Evolutionary conservation across 495 filamentous ascomycete genomes (phyloP).

Genomic region (Lophiostoma macrostomum): DNA sequence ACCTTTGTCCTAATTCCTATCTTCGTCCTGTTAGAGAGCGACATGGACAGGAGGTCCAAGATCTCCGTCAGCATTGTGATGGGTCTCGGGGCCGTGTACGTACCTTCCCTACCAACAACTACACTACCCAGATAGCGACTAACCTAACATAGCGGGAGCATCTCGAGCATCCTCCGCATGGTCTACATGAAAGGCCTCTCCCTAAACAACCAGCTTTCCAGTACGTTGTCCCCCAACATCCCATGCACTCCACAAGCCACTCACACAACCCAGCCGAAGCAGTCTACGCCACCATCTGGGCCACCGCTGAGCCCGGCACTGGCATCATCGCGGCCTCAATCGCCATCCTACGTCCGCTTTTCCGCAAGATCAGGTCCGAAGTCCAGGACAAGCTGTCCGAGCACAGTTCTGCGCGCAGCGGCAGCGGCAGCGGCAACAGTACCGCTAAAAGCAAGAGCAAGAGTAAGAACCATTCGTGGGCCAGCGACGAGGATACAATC

Average conservation of each 20-base stretch:
- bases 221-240: not conserved
- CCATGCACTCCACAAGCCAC: not conserved
- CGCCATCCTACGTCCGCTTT: slow-evolving; percentile 33
- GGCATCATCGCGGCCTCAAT: slow-evolving; percentile 34
- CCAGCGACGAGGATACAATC: too few species aligned
- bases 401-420: not conserved
- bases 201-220: slow-evolving; percentile 23
- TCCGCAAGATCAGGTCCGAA: slow-evolving; percentile 15
- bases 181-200: slow-evolving; percentile 30
- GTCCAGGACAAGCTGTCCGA: slow-evolving; percentile 11
- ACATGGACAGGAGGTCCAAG: slow-evolving; percentile 35
- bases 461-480: too few species aligned
- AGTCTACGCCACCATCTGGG: slow-evolving; percentile 27
- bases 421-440: too few species aligned
- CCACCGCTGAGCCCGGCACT: slow-evolving; percentile 34
- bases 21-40: slow-evolving; percentile 41
- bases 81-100: slow-evolving; percentile 23
- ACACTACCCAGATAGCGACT: not conserved
- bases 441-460: too few species aligned
- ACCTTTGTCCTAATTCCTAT: slow-evolving; percentile 45
- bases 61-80: slow-evolving; percentile 25
- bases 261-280: not conserved
- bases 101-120: slow-evolving; percentile 7
- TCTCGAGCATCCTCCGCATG: slow-evolving; percentile 26
- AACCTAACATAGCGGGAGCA: slow-evolving; percentile 10